Evolutionary conservation across 2,329 filamentous ascomycete genomes (phyloP).

Genomic region (Furcasterigmium sp.): DNA sequence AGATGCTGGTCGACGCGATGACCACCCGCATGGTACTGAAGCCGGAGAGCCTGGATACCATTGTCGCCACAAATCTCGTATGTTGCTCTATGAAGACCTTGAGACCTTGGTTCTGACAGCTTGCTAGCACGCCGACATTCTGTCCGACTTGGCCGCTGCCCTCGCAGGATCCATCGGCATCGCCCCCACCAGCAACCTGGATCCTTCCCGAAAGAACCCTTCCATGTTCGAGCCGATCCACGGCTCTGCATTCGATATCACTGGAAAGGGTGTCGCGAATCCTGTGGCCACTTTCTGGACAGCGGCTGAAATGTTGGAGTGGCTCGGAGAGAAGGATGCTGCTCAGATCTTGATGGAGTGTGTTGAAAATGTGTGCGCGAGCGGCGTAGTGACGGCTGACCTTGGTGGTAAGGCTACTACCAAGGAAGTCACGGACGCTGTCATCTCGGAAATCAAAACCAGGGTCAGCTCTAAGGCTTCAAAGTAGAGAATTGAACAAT

Average conservation of each 20-base stretch:
- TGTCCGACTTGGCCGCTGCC: conserved; percentile 62
- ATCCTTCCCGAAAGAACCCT: conserved; percentile 46
- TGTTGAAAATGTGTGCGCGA: conserved; percentile 43
- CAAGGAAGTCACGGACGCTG: conserved; percentile 10
- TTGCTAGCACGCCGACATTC: conserved; percentile 48
- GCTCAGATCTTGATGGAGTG: conserved; percentile 39
- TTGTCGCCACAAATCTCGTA: conserved; percentile 57
- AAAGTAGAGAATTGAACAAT: no score
- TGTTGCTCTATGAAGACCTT: no score
- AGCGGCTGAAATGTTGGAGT: conserved; percentile 46
- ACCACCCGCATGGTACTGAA: conserved; percentile 50
- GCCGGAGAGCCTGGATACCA: conserved; percentile 53
- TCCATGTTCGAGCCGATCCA: conserved; percentile 55
- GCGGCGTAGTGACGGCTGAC: conserved; percentile 43
- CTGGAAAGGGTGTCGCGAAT: conserved; percentile 47
- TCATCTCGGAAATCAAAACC: background rate
- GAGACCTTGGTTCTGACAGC: no score
- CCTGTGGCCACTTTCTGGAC: conserved; percentile 52
- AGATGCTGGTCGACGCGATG: conserved; percentile 57
- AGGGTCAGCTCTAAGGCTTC: no score
- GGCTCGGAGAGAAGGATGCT: conserved; percentile 45
- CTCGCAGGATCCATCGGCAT: conserved; percentile 66
- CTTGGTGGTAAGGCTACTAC: conserved; percentile 33
- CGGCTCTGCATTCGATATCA: conserved; percentile 49
- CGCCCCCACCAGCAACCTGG: conserved; percentile 59